These are phyloP conservation scores for Penicillium fuscoglaucum DNA, from an alignment of 2,329 filamentous ascomycete species.

Conservation along the genomic window DNA sequence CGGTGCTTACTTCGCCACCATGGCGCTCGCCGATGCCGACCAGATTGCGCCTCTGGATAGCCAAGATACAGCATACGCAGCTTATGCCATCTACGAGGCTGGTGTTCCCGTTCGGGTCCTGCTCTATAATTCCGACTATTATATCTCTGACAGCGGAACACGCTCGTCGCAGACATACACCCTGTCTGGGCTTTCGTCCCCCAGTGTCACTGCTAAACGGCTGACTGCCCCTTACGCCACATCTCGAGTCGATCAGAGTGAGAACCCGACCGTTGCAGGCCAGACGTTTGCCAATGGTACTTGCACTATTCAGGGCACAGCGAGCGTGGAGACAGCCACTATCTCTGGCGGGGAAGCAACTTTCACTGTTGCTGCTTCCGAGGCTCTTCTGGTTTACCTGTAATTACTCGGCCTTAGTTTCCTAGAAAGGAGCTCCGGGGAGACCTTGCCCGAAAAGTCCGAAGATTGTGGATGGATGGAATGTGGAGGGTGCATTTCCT, in stretches of 20 bases:
- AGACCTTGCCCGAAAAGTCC: neutral
- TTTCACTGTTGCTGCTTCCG: slow-evolving; percentile 48
- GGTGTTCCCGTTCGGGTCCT: slow-evolving; percentile 42
- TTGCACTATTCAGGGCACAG: slow-evolving; percentile 47
- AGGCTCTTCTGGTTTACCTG: slow-evolving; percentile 53
- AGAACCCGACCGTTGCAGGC: slow-evolving; percentile 48
- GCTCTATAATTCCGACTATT: slow-evolving; percentile 41
- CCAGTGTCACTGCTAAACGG: slow-evolving; percentile 45
- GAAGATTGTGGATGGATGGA: neutral
- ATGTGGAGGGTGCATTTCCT: neutral
- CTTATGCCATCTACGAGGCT: slow-evolving; percentile 48
- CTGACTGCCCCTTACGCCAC: slow-evolving; percentile 48
- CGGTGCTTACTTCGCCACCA: slow-evolving; percentile 52
- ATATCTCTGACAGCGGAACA: slow-evolving; percentile 24
- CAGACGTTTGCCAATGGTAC: slow-evolving; percentile 50
- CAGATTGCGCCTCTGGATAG: slow-evolving; percentile 50
- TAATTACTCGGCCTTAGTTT: neutral
- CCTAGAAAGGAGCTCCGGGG: neutral
- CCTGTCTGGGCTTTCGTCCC: slow-evolving; percentile 43
- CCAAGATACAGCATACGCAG: slow-evolving; percentile 46
- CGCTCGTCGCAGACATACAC: slow-evolving; percentile 40
- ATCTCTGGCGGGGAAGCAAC: slow-evolving; percentile 37
- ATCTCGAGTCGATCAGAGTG: slow-evolving; percentile 48
- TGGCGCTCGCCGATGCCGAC: slow-evolving; percentile 48
- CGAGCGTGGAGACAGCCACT: slow-evolving; percentile 17